Percentiles rank a stretch among this genome's conserved stretches.
These are phyloP conservation scores for Pachysandra terminalis DNA, from an alignment of 164 flowering plant genomes.

Conservation along the genomic window DNA sequence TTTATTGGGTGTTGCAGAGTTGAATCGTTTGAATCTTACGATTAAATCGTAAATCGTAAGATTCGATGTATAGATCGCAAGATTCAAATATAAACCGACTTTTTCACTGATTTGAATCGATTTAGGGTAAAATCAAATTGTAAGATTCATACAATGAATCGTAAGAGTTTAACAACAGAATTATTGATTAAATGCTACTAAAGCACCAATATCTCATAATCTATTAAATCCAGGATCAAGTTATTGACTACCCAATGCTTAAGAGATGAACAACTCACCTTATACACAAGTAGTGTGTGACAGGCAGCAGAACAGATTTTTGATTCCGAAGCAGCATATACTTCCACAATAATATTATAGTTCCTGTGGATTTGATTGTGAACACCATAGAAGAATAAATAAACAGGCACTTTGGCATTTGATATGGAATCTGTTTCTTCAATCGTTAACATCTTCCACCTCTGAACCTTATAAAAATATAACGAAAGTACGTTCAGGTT, in stretches of 20 bases:
- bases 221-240: background rate
- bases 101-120: no score
- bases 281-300: constrained; percentile 7
- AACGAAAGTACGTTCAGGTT: background rate
- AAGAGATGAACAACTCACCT: constrained; percentile 10
- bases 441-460: background rate
- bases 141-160: no score
- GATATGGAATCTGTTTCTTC: background rate
- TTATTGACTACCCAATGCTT: background rate
- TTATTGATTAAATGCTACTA: no score
- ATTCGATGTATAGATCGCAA: no score
- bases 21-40: no score
- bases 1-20: no score
- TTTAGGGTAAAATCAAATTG: no score
- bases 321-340: constrained; percentile 15
- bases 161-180: no score
- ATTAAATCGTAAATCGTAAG: no score
- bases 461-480: background rate
- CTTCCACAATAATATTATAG: constrained; percentile 9
- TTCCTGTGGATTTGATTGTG: constrained; percentile 9
- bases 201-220: background rate
- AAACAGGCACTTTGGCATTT: background rate
- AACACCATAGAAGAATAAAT: background rate
- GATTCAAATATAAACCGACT: no score
- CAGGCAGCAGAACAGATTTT: constrained; percentile 7